Evolutionary conservation across 768 basidiomycete species (phyloP), one percentile per base, ranked within the genome.

Genomic region (Leccinum rimulosum): DNA sequence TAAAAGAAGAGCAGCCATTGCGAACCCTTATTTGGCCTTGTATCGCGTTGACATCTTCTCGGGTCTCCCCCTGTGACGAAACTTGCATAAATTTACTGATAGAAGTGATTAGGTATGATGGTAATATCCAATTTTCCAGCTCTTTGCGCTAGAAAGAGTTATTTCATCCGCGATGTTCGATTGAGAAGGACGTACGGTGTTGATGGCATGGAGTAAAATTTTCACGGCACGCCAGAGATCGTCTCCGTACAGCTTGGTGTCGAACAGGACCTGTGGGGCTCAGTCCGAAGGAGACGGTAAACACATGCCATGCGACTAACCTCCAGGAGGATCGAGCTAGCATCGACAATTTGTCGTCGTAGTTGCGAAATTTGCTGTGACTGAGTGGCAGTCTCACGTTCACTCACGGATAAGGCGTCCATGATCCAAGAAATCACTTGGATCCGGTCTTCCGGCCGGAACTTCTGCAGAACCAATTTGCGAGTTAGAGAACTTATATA

Each of bases 1-100:
- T 67, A 59, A 68, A 71, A 69, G 66, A 59, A 67, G 74, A 76
- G 69, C 66, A 67, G 77, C 77, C 77, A 76, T 66, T 78, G 80
- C 82, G 80, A 82, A 84, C 83, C 82, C 79, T 83, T 58, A 82
- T 78, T 61, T 82, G 76, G 57, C 69, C 70, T 70, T 77, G 74
- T 36, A 82, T 66, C 58, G 75, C 76, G 64, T 59, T 51, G 30
- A 54, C 57, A 15, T 59, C 64, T 50, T 69, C 69, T 64, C 61
- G 64, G n/a, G 59, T 58, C 51, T 65, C 61, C 49, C 64, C 60
- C 65, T 58, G 64, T 12, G 69, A 53, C 56, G 66, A 62, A 35
- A 66, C 62, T 67, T 74, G 70, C 22, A 50, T 50, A 60, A 67
- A 66, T 63, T 68, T 71, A 59, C 66, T 70, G 60, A 82, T 65